A percentile compares a stretch with the other conserved stretches of the same genome.
Evolutionary conservation across 2,329 filamentous ascomycete genomes (phyloP).

Genomic region (Daldinia eschscholtzii): DNA sequence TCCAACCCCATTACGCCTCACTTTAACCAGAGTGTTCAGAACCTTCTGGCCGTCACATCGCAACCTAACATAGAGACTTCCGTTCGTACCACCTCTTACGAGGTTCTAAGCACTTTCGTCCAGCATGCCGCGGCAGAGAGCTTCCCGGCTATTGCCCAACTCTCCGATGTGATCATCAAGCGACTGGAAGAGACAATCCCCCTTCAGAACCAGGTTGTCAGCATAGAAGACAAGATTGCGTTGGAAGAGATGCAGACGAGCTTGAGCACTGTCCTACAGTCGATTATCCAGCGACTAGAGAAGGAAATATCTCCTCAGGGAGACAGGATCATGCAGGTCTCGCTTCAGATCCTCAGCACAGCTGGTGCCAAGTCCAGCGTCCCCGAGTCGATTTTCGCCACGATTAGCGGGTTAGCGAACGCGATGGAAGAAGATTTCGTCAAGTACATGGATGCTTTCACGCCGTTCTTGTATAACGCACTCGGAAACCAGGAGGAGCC

Average conservation of each 20-base stretch:
- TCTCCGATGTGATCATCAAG: slow-evolving; percentile 90
- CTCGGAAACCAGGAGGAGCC: slow-evolving; percentile 96
- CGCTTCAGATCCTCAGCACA: slow-evolving; percentile 83
- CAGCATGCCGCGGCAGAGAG: slow-evolving; percentile 91
- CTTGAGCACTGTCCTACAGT: slow-evolving; percentile 88
- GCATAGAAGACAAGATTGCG: slow-evolving; percentile 94
- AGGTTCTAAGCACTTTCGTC: slow-evolving; percentile 95
- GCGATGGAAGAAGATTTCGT: slow-evolving; percentile 92
- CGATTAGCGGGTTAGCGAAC: slow-evolving; percentile 90
- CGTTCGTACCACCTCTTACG: slow-evolving; percentile 94
- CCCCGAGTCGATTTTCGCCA: slow-evolving; percentile 92
- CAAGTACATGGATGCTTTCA: slow-evolving; percentile 98
- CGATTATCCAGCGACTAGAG: slow-evolving; percentile 91
- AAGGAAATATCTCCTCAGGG: slow-evolving; percentile 90
- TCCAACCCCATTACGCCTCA: slow-evolving; percentile 89
- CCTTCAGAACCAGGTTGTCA: slow-evolving; percentile 93
- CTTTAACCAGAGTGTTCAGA: slow-evolving; percentile 91
- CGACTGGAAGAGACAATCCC: slow-evolving; percentile 90
- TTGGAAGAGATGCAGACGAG: slow-evolving; percentile 99
- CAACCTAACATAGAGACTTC: slow-evolving; percentile 85
- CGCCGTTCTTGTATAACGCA: slow-evolving; percentile 92
- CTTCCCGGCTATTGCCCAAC: slow-evolving; percentile 80
- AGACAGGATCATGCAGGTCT: slow-evolving; percentile 91
- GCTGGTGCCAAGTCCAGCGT: slow-evolving; percentile 90
- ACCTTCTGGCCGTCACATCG: slow-evolving; percentile 87